Evolutionary conservation across 768 basidiomycete species (phyloP), one percentile per base, ranked within the genome.

Genomic region (Pisolithus marmoratus): DNA sequence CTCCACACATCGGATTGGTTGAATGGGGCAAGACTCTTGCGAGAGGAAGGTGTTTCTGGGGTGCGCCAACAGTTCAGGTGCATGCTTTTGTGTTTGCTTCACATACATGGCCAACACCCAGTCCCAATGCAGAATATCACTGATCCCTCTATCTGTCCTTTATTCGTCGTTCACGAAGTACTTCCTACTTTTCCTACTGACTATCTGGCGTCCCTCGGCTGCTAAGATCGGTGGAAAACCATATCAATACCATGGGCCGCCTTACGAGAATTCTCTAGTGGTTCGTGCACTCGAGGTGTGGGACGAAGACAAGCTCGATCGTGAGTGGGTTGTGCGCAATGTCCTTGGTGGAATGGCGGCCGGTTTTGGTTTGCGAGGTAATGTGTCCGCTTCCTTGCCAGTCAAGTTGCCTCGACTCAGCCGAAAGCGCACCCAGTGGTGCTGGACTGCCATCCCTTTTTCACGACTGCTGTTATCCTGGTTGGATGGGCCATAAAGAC

Each of bases 161-260:
- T 92, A 92, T 61, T 90, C 90, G 0, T 93, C 90, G 2, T 68
- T 91, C 20, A 89, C 85, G 5, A 93, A 92, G 62, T 76, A 89
- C 17, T 90, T 92, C 62, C 76, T 93, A 5, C 76, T 93, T n/a
- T 82, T 88, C 59, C 74, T 90, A 4, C 76, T 93, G 23, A 83
- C 90, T 1, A 83, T 92, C 53, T 92, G 90, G 90, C 76, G 78
- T 5, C 83, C 86, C 0, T 73, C 75, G 0, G 43, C 53, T 5
- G 58, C 56, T 24, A 48, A 53, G 9, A 59, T 57, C 19, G 59
- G 52, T 45, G 53, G 60, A 40, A 40, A 53, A 54, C 41, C 58
- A 54, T 53, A 63, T 60, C 50, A 52, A 44, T 52, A 55, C 49
- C 62, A 68, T 54, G 58, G 37, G 47, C 61, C 65, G 15, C 46